Conservation (phyloP, 495 filamentous ascomycete genomes). For the Hypoxylon perforatum region DNA sequence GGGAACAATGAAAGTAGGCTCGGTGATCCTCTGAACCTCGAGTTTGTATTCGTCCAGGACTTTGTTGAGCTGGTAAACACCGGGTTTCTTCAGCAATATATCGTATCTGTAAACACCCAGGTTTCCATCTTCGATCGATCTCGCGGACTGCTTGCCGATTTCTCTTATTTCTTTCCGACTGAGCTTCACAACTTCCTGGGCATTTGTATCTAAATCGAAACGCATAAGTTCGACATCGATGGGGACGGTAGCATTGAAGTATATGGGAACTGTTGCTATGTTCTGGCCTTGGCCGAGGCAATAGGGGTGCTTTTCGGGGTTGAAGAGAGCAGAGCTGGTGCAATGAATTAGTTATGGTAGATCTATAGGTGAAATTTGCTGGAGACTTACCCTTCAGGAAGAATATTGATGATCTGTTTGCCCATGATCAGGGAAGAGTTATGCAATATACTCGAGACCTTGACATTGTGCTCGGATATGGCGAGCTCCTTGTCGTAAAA, state of each 20-base stretch:
- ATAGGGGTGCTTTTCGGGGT: slow-evolving; percentile 78
- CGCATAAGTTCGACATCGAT: slow-evolving; percentile 85
- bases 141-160: slow-evolving; percentile 62
- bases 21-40: slow-evolving; percentile 80
- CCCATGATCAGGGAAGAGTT: slow-evolving; percentile 93
- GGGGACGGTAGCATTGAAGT: slow-evolving; percentile 90
- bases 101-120: slow-evolving; percentile 61
- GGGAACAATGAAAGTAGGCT: slow-evolving; percentile 80
- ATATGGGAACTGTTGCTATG: slow-evolving; percentile 78
- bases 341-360: slow-evolving; percentile 29
- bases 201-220: slow-evolving; percentile 81
- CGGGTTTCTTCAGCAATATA: slow-evolving; percentile 79
- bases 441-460: slow-evolving; percentile 83
- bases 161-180: slow-evolving; percentile 68
- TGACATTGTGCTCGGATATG: slow-evolving; percentile 88
- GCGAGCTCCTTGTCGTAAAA: slow-evolving; percentile 91
- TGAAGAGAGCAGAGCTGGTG: slow-evolving; percentile 81
- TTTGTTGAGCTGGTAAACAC: slow-evolving; percentile 83
- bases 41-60: slow-evolving; percentile 93
- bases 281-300: slow-evolving; percentile 75
- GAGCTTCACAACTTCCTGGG: slow-evolving; percentile 81
- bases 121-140: slow-evolving; percentile 69
- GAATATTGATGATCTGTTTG: slow-evolving; percentile 94
- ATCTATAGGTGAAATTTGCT: not conserved
- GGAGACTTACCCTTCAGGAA: slow-evolving; percentile 88